A percentile compares a stretch with the other conserved stretches of the same genome.
Evolutionary conservation across 2,329 filamentous ascomycete genomes (phyloP).

Genomic region (Microdochium paspali): DNA sequence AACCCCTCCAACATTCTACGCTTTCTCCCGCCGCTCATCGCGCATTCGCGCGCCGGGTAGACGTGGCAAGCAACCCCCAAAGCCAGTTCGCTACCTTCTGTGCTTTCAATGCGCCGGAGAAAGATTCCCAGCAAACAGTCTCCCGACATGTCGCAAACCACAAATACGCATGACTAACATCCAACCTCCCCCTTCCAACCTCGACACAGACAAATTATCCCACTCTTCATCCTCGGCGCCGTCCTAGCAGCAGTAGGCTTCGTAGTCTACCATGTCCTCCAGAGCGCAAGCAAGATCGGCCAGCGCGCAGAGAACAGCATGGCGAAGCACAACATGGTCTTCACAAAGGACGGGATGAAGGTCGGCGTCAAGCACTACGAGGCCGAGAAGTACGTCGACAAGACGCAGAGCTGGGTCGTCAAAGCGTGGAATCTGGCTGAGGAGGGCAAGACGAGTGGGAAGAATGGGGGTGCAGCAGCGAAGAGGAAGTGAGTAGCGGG

Average conservation of each 20-base stretch:
- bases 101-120: too few relatives aligned
- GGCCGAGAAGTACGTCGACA: slow-evolving; percentile 63
- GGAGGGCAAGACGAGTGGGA: not conserved
- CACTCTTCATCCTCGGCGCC: slow-evolving; percentile 54
- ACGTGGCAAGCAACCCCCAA: too few relatives aligned
- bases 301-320: slow-evolving; percentile 58
- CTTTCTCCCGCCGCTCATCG: too few relatives aligned
- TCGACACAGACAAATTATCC: slow-evolving; percentile 48
- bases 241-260: slow-evolving; percentile 49
- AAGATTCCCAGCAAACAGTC: too few relatives aligned
- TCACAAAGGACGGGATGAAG: slow-evolving; percentile 65
- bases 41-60: too few relatives aligned
- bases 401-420: slow-evolving; percentile 59
- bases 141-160: too few relatives aligned
- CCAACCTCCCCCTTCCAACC: too few relatives aligned
- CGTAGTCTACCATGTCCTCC: slow-evolving; percentile 64
- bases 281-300: slow-evolving; percentile 56
- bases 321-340: slow-evolving; percentile 65
- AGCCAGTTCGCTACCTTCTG: too few relatives aligned
- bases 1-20: too few relatives aligned
- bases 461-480: not conserved
- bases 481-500: not conserved
- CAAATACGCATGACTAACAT: too few relatives aligned
- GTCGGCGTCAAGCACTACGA: slow-evolving; percentile 61
- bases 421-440: slow-evolving; percentile 53